phyloP scores from a whole-genome alignment of 2,329 filamentous ascomycete species.

The Arthrobotrys pseudoclavata region DNA sequence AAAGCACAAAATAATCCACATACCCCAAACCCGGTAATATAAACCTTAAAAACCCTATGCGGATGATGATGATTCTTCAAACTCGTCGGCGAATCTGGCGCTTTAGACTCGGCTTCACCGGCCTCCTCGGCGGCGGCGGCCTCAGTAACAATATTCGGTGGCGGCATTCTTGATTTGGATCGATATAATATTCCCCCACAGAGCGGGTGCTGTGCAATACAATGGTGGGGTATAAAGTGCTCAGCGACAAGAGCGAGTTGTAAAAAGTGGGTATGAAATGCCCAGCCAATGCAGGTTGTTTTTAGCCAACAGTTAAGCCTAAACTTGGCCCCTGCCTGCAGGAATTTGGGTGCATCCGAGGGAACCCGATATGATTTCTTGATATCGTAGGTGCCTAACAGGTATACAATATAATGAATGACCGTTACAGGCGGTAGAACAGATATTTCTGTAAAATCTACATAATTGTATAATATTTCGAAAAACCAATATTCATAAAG shows the following conservation, averaged over 20 bases:
- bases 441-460: too few relatives aligned
- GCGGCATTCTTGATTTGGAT: slow-evolving; percentile 30
- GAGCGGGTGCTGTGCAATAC: slow-evolving; percentile 2
- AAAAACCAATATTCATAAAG: too few relatives aligned
- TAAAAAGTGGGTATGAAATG: slow-evolving; percentile 1
- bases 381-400: slow-evolving; percentile 2
- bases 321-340: slow-evolving; percentile 1
- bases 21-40: slow-evolving; percentile 56
- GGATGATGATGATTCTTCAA: slow-evolving; percentile 39
- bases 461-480: too few relatives aligned
- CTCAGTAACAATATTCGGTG: slow-evolving; percentile 20
- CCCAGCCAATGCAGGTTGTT: not conserved
- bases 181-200: slow-evolving; percentile 4
- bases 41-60: slow-evolving; percentile 55
- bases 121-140: not conserved
- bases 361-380: slow-evolving; percentile 7
- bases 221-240: slow-evolving; percentile 16
- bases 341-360: not conserved
- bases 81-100: slow-evolving; percentile 2
- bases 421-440: not conserved
- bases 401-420: not conserved
- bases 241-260: not conserved
- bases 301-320: slow-evolving; percentile 2
- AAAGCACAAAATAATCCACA: not conserved
- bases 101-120: slow-evolving; percentile 2